phyloP scores from a whole-genome alignment of 345 rosid genomes.

The Hevea brasiliensis region DNA sequence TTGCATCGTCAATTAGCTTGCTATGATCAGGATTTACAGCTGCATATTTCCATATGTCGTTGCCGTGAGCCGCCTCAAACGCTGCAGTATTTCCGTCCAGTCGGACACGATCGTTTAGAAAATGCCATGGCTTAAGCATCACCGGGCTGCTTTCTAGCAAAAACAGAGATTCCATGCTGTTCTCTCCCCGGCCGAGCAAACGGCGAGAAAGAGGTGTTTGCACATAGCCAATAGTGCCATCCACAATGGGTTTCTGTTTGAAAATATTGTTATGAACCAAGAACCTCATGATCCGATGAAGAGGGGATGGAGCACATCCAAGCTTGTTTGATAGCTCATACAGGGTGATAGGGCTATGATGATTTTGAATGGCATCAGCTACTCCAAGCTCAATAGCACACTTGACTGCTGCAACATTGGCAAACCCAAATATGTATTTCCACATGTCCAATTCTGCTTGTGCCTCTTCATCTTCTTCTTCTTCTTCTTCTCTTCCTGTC shows the following conservation, averaged over 20 bases:
- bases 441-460: slow-evolving; percentile 51
- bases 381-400: slow-evolving; percentile 79
- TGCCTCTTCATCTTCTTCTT: slow-evolving; percentile 30
- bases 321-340: slow-evolving; percentile 49
- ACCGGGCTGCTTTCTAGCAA: slow-evolving; percentile 47
- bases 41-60: slow-evolving; percentile 49
- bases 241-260: slow-evolving; percentile 32
- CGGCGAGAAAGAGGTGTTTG: slow-evolving; percentile 65
- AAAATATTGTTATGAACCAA: slow-evolving; percentile 49
- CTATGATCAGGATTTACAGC: slow-evolving; percentile 38
- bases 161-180: slow-evolving; percentile 42
- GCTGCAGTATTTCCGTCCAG: slow-evolving; percentile 25
- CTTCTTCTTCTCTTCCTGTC: neutral
- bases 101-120: slow-evolving; percentile 43
- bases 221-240: slow-evolving; percentile 31
- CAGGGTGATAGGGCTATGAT: slow-evolving; percentile 46
- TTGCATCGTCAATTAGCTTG: slow-evolving; percentile 51
- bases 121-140: slow-evolving; percentile 63
- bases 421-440: slow-evolving; percentile 54
- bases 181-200: slow-evolving; percentile 38
- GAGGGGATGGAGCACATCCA: slow-evolving; percentile 47
- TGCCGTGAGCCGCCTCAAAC: slow-evolving; percentile 50
- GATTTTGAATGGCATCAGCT: slow-evolving; percentile 58
- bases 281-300: slow-evolving; percentile 65
- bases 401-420: slow-evolving; percentile 57